Conservation (phyloP, 2,329 filamentous ascomycete species). For the Aspergillus japonicus region DNA sequence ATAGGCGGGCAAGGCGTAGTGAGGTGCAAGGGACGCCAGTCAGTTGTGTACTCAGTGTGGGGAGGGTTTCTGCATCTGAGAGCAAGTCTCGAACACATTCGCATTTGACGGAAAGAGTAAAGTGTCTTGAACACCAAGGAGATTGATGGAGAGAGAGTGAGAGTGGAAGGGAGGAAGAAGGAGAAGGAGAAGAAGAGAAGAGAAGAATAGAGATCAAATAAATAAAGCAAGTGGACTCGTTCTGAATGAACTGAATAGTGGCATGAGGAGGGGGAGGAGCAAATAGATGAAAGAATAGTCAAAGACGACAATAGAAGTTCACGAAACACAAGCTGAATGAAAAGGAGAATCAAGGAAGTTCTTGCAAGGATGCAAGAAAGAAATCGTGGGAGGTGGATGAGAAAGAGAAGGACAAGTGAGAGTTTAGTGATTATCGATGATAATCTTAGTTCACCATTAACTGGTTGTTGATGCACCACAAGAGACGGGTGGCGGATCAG, state of each 20-base stretch:
- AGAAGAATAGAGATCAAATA: slow-evolving; percentile 8
- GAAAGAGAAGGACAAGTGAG: background rate
- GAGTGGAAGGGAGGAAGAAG: slow-evolving; percentile 8
- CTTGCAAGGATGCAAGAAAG: background rate
- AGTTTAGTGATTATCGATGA: background rate
- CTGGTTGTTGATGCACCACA: too few relatives aligned
- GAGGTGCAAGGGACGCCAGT: background rate
- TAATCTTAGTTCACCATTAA: background rate
- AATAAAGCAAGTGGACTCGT: background rate
- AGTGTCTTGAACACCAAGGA: background rate
- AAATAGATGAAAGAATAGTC: slow-evolving; percentile 8
- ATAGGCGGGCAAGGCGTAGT: background rate
- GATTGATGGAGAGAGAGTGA: slow-evolving; percentile 18
- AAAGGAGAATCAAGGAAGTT: background rate
- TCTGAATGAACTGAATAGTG: background rate
- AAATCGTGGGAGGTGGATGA: background rate
- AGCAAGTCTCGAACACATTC: background rate
- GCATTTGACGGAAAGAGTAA: background rate
- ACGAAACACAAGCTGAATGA: background rate
- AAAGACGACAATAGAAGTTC: slow-evolving; percentile 1
- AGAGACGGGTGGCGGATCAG: background rate
- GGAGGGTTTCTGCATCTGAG: background rate
- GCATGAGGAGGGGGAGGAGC: background rate
- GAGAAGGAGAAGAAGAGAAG: slow-evolving; percentile 14
- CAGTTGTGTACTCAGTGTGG: background rate